Evolutionary conservation across 441 rosid species (phyloP), one percentile per base, ranked within the genome.

Genomic region (Mallotus repandus): DNA sequence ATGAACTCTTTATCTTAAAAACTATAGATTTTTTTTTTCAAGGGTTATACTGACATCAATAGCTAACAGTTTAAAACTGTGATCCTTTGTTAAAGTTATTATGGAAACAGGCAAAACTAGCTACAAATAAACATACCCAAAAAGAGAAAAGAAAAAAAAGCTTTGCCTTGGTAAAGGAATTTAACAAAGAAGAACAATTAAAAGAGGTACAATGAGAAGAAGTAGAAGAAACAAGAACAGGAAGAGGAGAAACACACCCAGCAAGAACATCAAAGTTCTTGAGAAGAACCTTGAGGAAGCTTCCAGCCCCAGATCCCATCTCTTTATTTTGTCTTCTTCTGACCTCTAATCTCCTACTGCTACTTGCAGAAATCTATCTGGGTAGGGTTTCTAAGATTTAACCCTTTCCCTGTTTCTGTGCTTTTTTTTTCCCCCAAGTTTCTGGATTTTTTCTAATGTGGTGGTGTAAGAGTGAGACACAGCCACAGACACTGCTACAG

Each of bases 251-350:
- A 41, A 53, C 74, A 21, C 77, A 92, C 99, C 94, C 89, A 79
- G 98, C 96, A 86, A 95, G 95, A 85, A 93, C 91, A 83, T 95
- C 98, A 54, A 92, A 89, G 90, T 93, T 95, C 73, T 86, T 84
- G 53, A 95, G 84, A 70, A 92, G 71, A 77, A 95, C 91, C 80
- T 89, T 91, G 66, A 95, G 56, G 74, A 95, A 91, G 80, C 77
- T 87, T 82, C 89, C 95, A 70, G 84, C 85, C 46, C 93, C 95
- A 83, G 64, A 77, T 77, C 80, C 80, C 80, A 77, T 77, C 54
- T 66, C 52, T 72, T 38, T 15, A n/a, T 12, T 12, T 56, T 65
- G 38, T 52, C 50, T 52, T 50, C 50, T 50, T 59, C 11, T 10
- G 5, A 29, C 32, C 32, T 29, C 32, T 29, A 21, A 29, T 21